Base-by-base conservation (phyloP, 2,329 filamentous ascomycete species). In the Aureobasidium lini region DNA sequence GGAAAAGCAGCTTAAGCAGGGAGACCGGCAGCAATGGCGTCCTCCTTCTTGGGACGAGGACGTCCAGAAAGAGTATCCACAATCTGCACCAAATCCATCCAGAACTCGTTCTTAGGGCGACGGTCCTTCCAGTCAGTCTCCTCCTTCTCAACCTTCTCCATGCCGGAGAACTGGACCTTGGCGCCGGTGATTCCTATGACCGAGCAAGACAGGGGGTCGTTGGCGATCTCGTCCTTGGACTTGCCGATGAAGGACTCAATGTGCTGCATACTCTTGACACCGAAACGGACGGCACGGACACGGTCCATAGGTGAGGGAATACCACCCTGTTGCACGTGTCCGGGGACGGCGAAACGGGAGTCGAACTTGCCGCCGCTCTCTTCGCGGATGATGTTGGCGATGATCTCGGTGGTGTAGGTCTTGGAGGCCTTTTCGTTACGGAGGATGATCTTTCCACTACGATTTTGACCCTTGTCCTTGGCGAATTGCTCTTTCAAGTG, bases 251-350 rank as follows among this genome's bases (percentile, higher is more conserved):
- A 96, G 23, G 76, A 74, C 75, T 99, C 94, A 4, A 99, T 79
- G 70, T 96, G 91, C 77, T 96, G 86, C 70, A 97, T 88, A 71
- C 90, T 95, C 76, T 92, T 93, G 75, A 97, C 94, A 9, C 92
- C 90, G 69, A 99, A 86, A 53, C 94, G 84, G 28, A 96, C 88
- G 1, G 94, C 93, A 48, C 94, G 86, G 68, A 93, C 92, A 59
- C 94, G 88, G 75, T 99, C 94, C 92, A 99, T 97, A 6, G 94
- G 86, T 2, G 90, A 95, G 0, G 94, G 94, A 44, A 89, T 90
- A 60, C 90, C 91, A 66, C 92, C 92, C 76, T 96, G 93, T 75
- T 96, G 92, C 65, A 95, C 92, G 76, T 96, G 92, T 13, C 92
- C 92, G 0, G 92, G 92, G 53, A 95, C 93, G 65, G 90, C 92